phyloP scores from a whole-genome alignment of 2,329 filamentous ascomycete species.

The Aspergillaceae sp. region DNA sequence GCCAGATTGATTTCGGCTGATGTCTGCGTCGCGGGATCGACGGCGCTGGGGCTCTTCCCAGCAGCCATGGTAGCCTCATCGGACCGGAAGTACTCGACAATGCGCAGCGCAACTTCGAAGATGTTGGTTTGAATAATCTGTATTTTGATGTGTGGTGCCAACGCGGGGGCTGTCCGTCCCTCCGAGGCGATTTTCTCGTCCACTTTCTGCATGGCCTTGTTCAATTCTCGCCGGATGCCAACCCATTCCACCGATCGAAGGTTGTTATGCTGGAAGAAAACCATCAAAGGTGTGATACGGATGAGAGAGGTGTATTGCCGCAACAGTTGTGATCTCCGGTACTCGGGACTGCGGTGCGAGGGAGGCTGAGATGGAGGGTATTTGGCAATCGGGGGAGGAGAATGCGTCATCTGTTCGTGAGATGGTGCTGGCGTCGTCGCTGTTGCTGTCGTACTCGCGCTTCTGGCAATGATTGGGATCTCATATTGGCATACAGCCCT shows the following conservation, averaged over 20 bases:
- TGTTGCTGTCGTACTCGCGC: constrained; percentile 39
- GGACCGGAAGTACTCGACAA: constrained; percentile 75
- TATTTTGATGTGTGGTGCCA: constrained; percentile 60
- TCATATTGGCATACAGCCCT: constrained; percentile 31
- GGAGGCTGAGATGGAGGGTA: constrained; percentile 67
- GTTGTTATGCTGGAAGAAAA: constrained; percentile 79
- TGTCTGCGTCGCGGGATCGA: constrained; percentile 23
- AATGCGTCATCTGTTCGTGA: constrained; percentile 40
- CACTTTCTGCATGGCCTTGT: constrained; percentile 51
- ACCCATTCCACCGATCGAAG: constrained; percentile 66
- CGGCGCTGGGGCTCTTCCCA: constrained; percentile 15
- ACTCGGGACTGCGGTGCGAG: constrained; percentile 75
- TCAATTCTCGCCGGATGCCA: constrained; percentile 61
- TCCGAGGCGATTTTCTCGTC: constrained; percentile 59
- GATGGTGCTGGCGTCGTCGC: constrained; percentile 46
- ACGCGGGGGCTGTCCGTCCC: constrained; percentile 30
- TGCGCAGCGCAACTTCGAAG: constrained; percentile 71
- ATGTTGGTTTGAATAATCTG: constrained; percentile 85
- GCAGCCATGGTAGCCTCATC: constrained; percentile 19
- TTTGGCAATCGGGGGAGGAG: constrained; percentile 39
- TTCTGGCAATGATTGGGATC: constrained; percentile 30
- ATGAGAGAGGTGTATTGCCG: constrained; percentile 82
- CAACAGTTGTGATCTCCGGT: constrained; percentile 81
- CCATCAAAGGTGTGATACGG: constrained; percentile 72
- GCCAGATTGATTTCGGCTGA: constrained; percentile 21